Evolutionary conservation across 148 eudicot genomes (phyloP), one percentile per base, ranked within the genome.

Genomic region (Vaccinium macrocarpon): DNA sequence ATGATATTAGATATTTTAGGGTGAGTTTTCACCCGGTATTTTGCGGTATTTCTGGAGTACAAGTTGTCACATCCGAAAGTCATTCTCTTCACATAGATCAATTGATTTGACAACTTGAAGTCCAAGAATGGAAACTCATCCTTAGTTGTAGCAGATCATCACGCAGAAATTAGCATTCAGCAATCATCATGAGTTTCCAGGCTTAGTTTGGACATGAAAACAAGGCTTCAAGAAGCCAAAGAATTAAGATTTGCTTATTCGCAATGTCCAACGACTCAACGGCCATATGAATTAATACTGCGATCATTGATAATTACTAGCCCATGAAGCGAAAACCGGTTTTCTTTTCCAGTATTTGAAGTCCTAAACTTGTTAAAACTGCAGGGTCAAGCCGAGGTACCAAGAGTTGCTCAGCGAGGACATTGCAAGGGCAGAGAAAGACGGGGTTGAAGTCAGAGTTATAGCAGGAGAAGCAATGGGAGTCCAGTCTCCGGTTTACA

Each of bases 381-480:
- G 78, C 90, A 97, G 99, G 99, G 90, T 95, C 50, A 98, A 97
- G 78, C 97, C 99, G 4, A 89, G 86, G 18, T 97, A 97, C 81
- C 99, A 97, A 88, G 99, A 97, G 80, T 48, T 97, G 80, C 73
- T 88, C 29, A 90, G 85, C 0, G 88, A 88, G 78, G 94, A 97
- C 86, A 97, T 97, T 49, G 81, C 81, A 57, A 89, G 64, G 46
- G 95, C 93, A 72, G 92, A 91, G 80, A 76, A 85, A 19, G 89
- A 93, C 29, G 99, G 98, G 4, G 98, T 93, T 6, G 78, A 91
- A 49, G 99, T 95, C 2, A 85, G 84, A 84, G 87, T 97, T 5
- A 95, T 97, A 61, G 99, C 99, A 25, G 99, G 99, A n/a, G 98
- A 97, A 84, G 80, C 98, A 48, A 91, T 97, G 98, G 98, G 98